Percentiles rank a stretch among this genome's conserved stretches.
Evolutionary conservation across 257 asterid genomes (phyloP).

Genomic region (Sherardia arvensis): DNA sequence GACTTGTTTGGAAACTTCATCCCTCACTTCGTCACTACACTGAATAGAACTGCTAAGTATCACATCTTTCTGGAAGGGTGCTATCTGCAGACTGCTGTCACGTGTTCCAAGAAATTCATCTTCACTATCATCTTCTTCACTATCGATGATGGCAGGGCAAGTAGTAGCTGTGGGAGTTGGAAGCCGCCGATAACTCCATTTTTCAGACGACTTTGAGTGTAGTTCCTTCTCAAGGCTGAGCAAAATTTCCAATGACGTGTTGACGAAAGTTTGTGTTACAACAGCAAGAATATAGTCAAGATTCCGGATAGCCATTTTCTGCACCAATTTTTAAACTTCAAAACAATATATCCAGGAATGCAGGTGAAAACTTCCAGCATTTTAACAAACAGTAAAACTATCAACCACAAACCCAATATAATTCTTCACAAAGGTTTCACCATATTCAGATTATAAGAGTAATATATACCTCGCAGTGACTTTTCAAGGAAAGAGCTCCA

Average conservation of each 20-base stretch:
- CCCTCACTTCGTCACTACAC: conserved; percentile 37
- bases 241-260: conserved; percentile 63
- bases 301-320: conserved; percentile 87
- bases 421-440: neutral
- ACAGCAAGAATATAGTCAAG: conserved; percentile 83
- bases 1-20: conserved; percentile 50
- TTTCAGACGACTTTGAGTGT: conserved; percentile 69
- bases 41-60: conserved; percentile 51
- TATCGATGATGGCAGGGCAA: conserved; percentile 65
- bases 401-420: neutral
- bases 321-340: conserved; percentile 27
- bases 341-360: neutral
- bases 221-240: conserved; percentile 64
- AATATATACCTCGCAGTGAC: conserved; percentile 57
- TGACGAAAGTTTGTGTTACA: conserved; percentile 48
- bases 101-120: conserved; percentile 45
- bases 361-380: neutral
- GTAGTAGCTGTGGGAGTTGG: conserved; percentile 95
- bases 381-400: neutral
- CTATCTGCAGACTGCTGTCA: conserved; percentile 29
- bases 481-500: conserved; percentile 72
- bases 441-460: neutral
- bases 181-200: conserved; percentile 80
- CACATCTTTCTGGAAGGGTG: conserved; percentile 27
- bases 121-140: conserved; percentile 72